Evolutionary conservation across 2,329 filamentous ascomycete genomes (phyloP), one percentile per base, ranked within the genome.

Genomic region (Colletotrichum sp.): DNA sequence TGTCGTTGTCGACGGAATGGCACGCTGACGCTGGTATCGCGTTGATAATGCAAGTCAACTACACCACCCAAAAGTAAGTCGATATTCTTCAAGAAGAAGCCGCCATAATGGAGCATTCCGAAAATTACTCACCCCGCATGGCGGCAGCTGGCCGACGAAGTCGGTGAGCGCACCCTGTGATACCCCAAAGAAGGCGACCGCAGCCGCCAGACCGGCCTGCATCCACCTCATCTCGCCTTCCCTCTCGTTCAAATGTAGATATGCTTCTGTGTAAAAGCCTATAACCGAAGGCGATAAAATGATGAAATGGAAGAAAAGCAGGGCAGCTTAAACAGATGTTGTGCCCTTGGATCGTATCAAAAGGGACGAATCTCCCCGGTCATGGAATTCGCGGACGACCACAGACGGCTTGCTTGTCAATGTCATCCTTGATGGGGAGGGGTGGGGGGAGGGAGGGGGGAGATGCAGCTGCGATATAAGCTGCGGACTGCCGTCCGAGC

Each of bases 11-110:
- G 36, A 79, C 48, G 7, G 63, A 77, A 13, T 71, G 66, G 65
- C 81, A 83, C 10, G 77, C 77, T n/a, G 81, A 81, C 8, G 68
- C n/a, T 16, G 80, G 77, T 34, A 82, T 72, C 26, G 77, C 66
- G 15, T 77, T 71, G 10, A 78, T 22, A 10, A 81, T 77, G 55
- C 81, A 83, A 18, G 39, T 39, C 39, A 81, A 44, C 81, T 82
- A 16, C 13, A 64, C 10, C 10, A 9, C 8, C 16, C 34, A 18
- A 8, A 8, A 9, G 48, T 68, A 15, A 44, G 28, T 15, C 44
- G 22, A 52, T 10, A 3, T 52, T 22, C n/a, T 52, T 22, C 0
- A 48, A n/a, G 44, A 22, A 52, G 10, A 52, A 22, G 44, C 32
- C 62, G 16, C 6, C 36, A 1, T 0, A 32, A 34, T 1, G 34